Evolutionary conservation across 108 stramenopile species (phyloP).

Genomic region (Cyclotella choctawhatcheeana): DNA sequence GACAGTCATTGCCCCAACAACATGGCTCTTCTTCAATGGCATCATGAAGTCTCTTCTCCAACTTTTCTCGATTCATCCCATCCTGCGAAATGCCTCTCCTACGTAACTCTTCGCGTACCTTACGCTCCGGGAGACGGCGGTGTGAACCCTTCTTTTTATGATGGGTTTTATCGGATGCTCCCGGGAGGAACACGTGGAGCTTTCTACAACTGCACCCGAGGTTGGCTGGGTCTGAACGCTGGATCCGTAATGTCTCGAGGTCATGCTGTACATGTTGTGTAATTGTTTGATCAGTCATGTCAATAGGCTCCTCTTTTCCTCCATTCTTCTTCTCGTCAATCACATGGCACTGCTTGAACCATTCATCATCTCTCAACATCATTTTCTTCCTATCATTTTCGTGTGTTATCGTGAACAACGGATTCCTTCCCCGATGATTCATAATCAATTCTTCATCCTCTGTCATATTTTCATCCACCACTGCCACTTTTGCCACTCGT

Average conservation of each 20-base stretch:
- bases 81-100: slow-evolving; percentile 65
- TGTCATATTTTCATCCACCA: slow-evolving; percentile 14
- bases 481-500: neutral
- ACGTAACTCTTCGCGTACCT: slow-evolving; percentile 77
- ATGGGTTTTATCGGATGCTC: slow-evolving; percentile 52
- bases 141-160: slow-evolving; percentile 72
- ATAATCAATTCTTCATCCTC: slow-evolving; percentile 43
- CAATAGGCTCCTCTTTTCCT: slow-evolving; percentile 1
- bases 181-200: slow-evolving; percentile 68
- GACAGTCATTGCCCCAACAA: slow-evolving; percentile 71
- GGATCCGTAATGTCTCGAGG: slow-evolving; percentile 74
- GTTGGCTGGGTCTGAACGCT: slow-evolving; percentile 56
- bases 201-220: slow-evolving; percentile 85
- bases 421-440: slow-evolving; percentile 46
- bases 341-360: slow-evolving; percentile 8
- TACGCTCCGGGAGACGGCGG: slow-evolving; percentile 67
- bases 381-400: slow-evolving; percentile 42
- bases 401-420: slow-evolving; percentile 30
- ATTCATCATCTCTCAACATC: slow-evolving; percentile 47
- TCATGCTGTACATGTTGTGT: slow-evolving; percentile 77
- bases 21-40: slow-evolving; percentile 77
- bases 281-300: slow-evolving; percentile 24
- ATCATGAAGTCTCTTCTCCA: slow-evolving; percentile 70
- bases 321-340: slow-evolving; percentile 1
- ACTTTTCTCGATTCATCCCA: slow-evolving; percentile 58